Base-by-base conservation (phyloP, 306 rosid species). In the Sicyos edulis region DNA sequence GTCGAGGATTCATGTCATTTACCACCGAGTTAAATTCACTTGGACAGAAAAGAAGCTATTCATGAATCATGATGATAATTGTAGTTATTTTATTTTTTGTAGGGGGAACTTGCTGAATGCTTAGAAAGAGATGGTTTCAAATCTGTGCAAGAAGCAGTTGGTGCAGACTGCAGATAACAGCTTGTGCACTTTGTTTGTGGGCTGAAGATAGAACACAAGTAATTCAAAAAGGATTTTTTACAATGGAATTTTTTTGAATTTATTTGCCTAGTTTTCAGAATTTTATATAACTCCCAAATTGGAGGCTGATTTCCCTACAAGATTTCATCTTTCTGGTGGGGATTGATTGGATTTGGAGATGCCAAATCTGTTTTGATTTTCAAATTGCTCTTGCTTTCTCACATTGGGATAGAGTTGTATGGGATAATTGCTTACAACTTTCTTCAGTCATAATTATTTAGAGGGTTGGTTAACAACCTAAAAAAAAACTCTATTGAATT, bases 101-200 rank as follows among this genome's bases (percentile, higher is more conserved):
- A 93, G 98, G 85, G 85, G 45, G 98, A 93, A 76, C 75, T 93
- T 54, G 86, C 92, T 8, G 86, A 83, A 50, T 90, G 97, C 88
- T 79, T 93, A 75, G 98, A 93, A 81, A 85, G 85, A 83, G 98
- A 93, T 70, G 98, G 98, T 64, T 93, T 87, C 88, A 93, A 90
- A 79, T 86, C 92, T 40, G 14, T 93, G 54, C 5, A 78, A 61
- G 98, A 90, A 20, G 98, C 98, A 70, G 89, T 93, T 70, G 98
- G 98, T 63, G 95, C 96, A 68, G 98, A 93, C 77, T 88, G 83
- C 79, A 82, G 92, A 79, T 69, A 69, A 50, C 58, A 47, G 44
- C 54, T 47, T 68, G 37, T 77, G 74, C 71, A 3, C 8, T 32
- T 56, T 54, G 8, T 58, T 14, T 21, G 14, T 42, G 20, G 37